A percentile compares a stretch with the other conserved stretches of the same genome.
These are phyloP conservation scores for Fusarium pseudocircinatum DNA, from an alignment of 2,329 filamentous ascomycete genomes.

Conservation along the genomic window DNA sequence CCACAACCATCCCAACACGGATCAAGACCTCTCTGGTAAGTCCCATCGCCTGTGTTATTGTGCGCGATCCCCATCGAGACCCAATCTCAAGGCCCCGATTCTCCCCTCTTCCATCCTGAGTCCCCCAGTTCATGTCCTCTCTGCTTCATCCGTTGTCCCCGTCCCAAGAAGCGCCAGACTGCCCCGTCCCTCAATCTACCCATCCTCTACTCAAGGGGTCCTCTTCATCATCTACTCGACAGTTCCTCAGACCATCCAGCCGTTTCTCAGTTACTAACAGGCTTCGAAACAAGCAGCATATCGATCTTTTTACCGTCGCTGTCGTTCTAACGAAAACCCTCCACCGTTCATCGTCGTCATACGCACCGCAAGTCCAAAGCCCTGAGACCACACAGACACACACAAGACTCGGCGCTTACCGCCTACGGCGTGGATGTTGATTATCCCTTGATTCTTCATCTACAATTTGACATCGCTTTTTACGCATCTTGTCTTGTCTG, in stretches of 20 bases:
- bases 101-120: conserved; percentile 39
- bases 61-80: conserved; percentile 50
- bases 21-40: conserved; percentile 51
- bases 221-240: conserved; percentile 22
- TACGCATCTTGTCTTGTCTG: conserved; percentile 26
- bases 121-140: conserved; percentile 33
- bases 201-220: conserved; percentile 16
- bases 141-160: conserved; percentile 42
- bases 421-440: conserved; percentile 46
- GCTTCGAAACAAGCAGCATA: conserved; percentile 16
- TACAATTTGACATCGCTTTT: conserved; percentile 26
- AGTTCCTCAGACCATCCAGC: background rate
- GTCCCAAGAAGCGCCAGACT: conserved; percentile 38
- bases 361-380: conserved; percentile 46
- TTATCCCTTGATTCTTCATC: conserved; percentile 40
- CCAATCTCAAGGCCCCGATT: conserved; percentile 40
- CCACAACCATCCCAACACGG: conserved; percentile 48
- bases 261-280: conserved; percentile 38
- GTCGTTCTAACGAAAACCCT: conserved; percentile 33
- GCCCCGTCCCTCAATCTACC: conserved; percentile 26
- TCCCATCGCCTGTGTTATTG: conserved; percentile 46
- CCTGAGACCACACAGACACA: conserved; percentile 39
- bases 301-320: conserved; percentile 13
- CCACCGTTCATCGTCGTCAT: conserved; percentile 40
- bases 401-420: conserved; percentile 48